These are phyloP conservation scores for Acrocalymma vagum DNA, from an alignment of 2,329 filamentous ascomycete genomes.

Conservation along the genomic window DNA sequence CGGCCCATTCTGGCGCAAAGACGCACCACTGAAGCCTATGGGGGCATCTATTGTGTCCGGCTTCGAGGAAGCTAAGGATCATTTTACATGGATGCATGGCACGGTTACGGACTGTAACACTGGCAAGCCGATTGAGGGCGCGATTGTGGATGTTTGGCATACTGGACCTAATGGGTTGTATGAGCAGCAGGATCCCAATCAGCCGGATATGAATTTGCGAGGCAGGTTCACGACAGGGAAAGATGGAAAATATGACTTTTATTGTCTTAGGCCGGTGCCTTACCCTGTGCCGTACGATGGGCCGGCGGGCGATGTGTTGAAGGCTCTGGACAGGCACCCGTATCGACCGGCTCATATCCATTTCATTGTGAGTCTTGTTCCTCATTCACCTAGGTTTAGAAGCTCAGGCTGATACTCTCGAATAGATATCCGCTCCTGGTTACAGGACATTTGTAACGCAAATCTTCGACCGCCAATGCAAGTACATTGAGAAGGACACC, in stretches of 20 bases:
- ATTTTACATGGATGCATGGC: constrained; percentile 73
- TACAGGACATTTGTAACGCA: constrained; percentile 79
- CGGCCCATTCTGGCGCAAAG: constrained; percentile 82
- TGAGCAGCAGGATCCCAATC: constrained; percentile 76
- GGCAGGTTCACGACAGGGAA: constrained; percentile 75
- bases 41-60: constrained; percentile 71
- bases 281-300: constrained; percentile 67
- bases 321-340: constrained; percentile 68
- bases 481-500: constrained; percentile 67
- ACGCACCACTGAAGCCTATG: constrained; percentile 75
- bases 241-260: constrained; percentile 66
- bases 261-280: constrained; percentile 52
- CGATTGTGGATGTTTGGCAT: constrained; percentile 81
- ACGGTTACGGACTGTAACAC: constrained; percentile 65
- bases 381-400: constrained; percentile 1
- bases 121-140: constrained; percentile 69
- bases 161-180: constrained; percentile 74
- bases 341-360: constrained; percentile 72
- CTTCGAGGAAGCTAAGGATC: constrained; percentile 52
- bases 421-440: constrained; percentile 61
- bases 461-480: constrained; percentile 74
- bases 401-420: constrained; percentile 6
- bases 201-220: constrained; percentile 77
- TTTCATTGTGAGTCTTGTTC: constrained; percentile 58
- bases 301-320: constrained; percentile 65